phyloP scores from a whole-genome alignment of 495 filamentous ascomycete species.

The Penicillium psychrofluorescens region DNA sequence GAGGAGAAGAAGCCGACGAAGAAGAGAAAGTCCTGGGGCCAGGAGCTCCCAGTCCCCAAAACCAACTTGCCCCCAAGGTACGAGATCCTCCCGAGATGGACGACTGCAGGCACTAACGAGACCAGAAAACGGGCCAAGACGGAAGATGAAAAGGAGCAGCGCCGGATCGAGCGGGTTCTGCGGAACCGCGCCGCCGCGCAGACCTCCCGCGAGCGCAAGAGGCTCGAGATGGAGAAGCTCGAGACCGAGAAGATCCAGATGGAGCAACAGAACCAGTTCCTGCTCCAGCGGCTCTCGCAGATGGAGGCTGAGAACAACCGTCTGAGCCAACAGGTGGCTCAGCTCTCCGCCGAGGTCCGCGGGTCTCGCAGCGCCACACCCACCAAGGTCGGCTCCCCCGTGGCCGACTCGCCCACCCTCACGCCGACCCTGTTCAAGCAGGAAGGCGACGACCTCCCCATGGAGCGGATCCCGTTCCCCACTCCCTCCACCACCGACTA shows the following conservation, averaged over 20 bases:
- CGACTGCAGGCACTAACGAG: no score
- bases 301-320: constrained; percentile 59
- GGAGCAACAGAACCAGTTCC: constrained; percentile 61
- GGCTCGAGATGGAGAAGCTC: constrained; percentile 84
- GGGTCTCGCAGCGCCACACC: constrained; percentile 38
- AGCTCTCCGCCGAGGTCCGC: constrained; percentile 54
- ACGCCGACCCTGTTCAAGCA: constrained; percentile 49
- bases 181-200: constrained; percentile 93
- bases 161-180: constrained; percentile 92
- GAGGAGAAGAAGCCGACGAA: constrained; percentile 76
- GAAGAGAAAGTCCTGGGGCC: constrained; percentile 99
- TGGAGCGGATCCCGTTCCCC: constrained; percentile 43
- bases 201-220: constrained; percentile 92
- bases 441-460: constrained; percentile 43
- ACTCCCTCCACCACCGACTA: constrained; percentile 42
- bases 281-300: constrained; percentile 56
- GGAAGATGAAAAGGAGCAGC: constrained; percentile 97
- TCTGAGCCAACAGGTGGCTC: constrained; percentile 57
- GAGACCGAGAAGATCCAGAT: constrained; percentile 65
- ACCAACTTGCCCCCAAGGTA: constrained; percentile 94
- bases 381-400: constrained; percentile 24
- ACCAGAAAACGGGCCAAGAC: constrained; percentile 94
- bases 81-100: constrained; percentile 6
- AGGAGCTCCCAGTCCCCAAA: constrained; percentile 92
- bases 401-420: constrained; percentile 37